These are phyloP conservation scores for Yamagishiella unicocca DNA, from an alignment of 139 green algal species.

Conservation along the genomic window DNA sequence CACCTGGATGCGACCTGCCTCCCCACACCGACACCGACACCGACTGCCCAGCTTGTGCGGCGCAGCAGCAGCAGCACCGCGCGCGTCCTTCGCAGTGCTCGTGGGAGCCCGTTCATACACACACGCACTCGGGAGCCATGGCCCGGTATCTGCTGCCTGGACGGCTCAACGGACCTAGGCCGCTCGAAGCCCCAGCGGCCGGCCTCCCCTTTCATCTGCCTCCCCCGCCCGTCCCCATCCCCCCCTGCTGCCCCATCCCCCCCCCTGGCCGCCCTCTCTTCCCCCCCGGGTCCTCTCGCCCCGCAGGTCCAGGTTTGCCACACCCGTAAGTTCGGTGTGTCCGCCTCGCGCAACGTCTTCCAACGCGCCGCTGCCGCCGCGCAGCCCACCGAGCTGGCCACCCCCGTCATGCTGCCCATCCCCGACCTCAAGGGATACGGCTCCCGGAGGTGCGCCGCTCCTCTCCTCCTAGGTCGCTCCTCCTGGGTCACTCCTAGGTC, in stretches of 20 bases:
- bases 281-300: not conserved
- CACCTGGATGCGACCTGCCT: no score
- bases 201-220: not conserved
- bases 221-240: not conserved
- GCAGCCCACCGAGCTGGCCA: slow-evolving; percentile 70
- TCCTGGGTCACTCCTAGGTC: no score
- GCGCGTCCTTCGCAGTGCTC: no score
- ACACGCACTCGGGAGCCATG: no score
- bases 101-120: no score
- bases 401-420: slow-evolving; percentile 84
- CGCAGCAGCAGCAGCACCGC: no score
- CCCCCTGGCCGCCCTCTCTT: not conserved
- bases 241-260: not conserved
- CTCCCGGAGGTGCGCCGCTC: slow-evolving; percentile 31
- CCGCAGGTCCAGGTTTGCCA: slow-evolving; percentile 37
- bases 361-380: not conserved
- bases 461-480: no score
- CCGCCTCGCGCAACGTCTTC: slow-evolving; percentile 24
- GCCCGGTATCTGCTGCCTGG: no score
- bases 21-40: no score
- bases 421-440: slow-evolving; percentile 66
- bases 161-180: no score
- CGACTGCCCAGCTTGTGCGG: no score
- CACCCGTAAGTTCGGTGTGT: slow-evolving; percentile 33
- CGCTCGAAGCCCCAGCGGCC: no score